Conservation (phyloP, 148 eudicot genomes). For the Silene latifolia region DNA sequence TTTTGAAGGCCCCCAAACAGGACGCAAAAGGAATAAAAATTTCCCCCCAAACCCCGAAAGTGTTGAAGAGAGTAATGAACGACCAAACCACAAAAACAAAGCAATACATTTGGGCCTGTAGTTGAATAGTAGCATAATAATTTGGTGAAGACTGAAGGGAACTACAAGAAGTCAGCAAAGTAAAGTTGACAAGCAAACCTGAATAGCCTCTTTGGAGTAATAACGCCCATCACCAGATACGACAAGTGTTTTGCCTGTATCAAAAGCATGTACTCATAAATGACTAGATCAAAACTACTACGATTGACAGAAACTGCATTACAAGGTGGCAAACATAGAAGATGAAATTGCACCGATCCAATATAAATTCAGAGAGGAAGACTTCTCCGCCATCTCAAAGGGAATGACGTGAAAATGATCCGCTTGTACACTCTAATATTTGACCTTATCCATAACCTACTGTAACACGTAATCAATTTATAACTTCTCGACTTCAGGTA, state of each 20-base stretch:
- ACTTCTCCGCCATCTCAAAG: background rate
- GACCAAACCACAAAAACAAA: background rate
- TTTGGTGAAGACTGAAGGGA: too few relatives aligned
- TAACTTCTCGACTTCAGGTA: background rate
- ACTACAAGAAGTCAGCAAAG: background rate
- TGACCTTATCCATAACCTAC: background rate
- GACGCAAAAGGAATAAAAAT: background rate
- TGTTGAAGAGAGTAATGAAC: background rate
- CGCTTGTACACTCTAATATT: background rate
- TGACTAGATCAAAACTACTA: background rate
- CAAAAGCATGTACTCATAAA: background rate
- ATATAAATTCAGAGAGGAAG: background rate
- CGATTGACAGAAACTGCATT: background rate
- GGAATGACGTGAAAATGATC: background rate
- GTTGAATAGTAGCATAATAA: too few relatives aligned
- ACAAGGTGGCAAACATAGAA: background rate
- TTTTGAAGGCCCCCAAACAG: background rate
- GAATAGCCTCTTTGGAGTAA: slow-evolving; percentile 87
- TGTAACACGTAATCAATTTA: background rate
- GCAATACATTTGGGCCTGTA: background rate
- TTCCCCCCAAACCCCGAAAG: background rate
- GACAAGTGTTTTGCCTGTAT: slow-evolving; percentile 88
- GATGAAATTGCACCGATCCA: background rate
- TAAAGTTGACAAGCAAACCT: slow-evolving; percentile 41
- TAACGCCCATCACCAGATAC: slow-evolving; percentile 99